These are phyloP conservation scores for Capronia americana DNA, from an alignment of 2,329 filamentous ascomycete species.

Conservation along the genomic window DNA sequence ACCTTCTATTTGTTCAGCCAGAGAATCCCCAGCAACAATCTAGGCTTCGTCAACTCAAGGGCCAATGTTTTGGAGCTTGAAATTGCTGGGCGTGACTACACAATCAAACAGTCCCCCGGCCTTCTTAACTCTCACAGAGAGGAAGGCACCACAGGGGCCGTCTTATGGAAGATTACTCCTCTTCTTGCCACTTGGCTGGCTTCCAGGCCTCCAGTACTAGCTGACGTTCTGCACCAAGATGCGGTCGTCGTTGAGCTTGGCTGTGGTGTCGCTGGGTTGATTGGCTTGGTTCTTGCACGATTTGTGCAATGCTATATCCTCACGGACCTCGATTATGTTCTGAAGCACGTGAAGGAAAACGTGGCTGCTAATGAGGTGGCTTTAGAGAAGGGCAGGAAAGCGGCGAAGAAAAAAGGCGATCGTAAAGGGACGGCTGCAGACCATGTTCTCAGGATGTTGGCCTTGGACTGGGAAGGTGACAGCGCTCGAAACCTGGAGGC, in stretches of 20 bases:
- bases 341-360: conserved; percentile 77
- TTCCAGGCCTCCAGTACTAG: conserved; percentile 67
- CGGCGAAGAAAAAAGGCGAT: conserved; percentile 29
- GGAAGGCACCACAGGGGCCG: conserved; percentile 77
- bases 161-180: conserved; percentile 91
- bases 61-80: conserved; percentile 69
- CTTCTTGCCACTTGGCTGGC: conserved; percentile 81
- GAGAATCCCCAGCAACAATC: conserved; percentile 72
- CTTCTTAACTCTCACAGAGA: conserved; percentile 78
- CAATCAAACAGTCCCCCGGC: conserved; percentile 81
- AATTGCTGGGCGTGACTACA: conserved; percentile 72
- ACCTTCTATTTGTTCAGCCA: conserved; percentile 86
- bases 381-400: not conserved
- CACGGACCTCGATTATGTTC: conserved; percentile 87
- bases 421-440: conserved; percentile 19
- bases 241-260: conserved; percentile 81
- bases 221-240: conserved; percentile 60
- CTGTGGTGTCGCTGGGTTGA: conserved; percentile 82
- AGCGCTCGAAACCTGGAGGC: conserved; percentile 45
- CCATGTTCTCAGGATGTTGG: conserved; percentile 41
- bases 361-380: conserved; percentile 56
- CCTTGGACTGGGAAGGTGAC: conserved; percentile 82
- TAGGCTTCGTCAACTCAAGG: conserved; percentile 83
- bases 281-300: conserved; percentile 71
- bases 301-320: conserved; percentile 70